These are phyloP conservation scores for Pestalotiopsis sp. DNA, from an alignment of 2,329 filamentous ascomycete genomes.

Conservation along the genomic window DNA sequence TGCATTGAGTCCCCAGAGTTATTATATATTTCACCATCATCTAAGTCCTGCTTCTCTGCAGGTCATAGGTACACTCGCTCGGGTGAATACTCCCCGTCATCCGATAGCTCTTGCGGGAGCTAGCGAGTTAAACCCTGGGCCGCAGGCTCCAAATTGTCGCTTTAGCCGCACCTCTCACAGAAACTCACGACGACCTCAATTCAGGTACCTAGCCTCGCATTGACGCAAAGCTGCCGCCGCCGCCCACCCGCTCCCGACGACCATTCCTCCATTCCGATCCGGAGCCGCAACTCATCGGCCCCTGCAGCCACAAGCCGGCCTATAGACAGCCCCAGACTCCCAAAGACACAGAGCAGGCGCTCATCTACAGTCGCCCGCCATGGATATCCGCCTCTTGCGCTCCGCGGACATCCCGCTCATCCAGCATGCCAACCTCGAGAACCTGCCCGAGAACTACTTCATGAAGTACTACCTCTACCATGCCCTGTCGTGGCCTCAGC, in stretches of 20 bases:
- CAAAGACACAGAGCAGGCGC: not conserved
- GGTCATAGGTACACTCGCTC: not conserved
- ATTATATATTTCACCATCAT: not conserved
- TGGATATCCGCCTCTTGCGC: constrained; percentile 89
- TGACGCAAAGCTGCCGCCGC: not conserved
- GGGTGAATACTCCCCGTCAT: constrained; percentile 21
- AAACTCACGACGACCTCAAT: constrained; percentile 9
- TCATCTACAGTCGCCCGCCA: constrained; percentile 42
- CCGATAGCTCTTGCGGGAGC: constrained; percentile 11
- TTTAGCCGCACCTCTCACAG: constrained; percentile 14
- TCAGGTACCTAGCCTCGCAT: not conserved
- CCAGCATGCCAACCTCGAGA: constrained; percentile 98
- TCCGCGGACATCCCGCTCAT: constrained; percentile 86
- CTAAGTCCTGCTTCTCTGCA: not conserved
- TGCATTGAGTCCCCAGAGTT: not conserved
- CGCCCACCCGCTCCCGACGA: not conserved
- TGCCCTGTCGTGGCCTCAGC: constrained; percentile 95
- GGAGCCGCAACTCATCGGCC: not conserved
- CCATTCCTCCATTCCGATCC: not conserved
- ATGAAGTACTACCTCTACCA: constrained; percentile 99
- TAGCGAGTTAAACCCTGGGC: constrained; percentile 10
- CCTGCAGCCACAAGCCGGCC: not conserved
- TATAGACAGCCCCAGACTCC: not conserved
- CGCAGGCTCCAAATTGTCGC: constrained; percentile 1
- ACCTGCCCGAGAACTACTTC: constrained; percentile 99